These are phyloP conservation scores for Lactifluus echinatus DNA, from an alignment of 768 basidiomycete species.

Conservation along the genomic window DNA sequence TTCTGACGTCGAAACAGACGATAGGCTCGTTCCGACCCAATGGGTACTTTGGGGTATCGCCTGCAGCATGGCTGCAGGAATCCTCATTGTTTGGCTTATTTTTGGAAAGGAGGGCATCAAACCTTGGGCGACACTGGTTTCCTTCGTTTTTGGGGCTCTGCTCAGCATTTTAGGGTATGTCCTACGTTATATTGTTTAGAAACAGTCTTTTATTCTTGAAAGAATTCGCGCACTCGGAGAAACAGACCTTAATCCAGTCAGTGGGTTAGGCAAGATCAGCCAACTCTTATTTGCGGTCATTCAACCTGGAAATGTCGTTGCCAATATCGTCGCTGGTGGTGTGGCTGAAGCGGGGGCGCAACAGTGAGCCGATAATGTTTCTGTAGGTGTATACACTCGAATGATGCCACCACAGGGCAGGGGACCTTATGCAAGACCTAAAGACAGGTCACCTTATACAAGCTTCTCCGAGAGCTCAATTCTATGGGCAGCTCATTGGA, in stretches of 20 bases:
- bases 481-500: conserved; percentile 89
- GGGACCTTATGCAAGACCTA: conserved; percentile 97
- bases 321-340: conserved; percentile 94
- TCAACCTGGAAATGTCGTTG: conserved; percentile 92
- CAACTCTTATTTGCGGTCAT: conserved; percentile 92
- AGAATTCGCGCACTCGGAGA: conserved; percentile 93
- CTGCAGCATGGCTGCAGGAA: conserved; percentile 57
- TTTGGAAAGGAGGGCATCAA: conserved; percentile 90
- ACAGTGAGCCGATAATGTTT: conserved; percentile 45
- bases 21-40: conserved; percentile 67
- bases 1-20: conserved; percentile 66
- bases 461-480: conserved; percentile 90
- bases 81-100: conserved; percentile 74
- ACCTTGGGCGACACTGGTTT: conserved; percentile 89
- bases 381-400: background rate
- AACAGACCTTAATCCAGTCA: conserved; percentile 89
- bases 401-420: conserved; percentile 48
- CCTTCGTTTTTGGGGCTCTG: conserved; percentile 73
- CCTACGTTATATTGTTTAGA: background rate
- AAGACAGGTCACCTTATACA: conserved; percentile 92
- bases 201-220: conserved; percentile 2
- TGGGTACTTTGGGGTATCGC: conserved; percentile 73
- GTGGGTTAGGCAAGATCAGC: conserved; percentile 89
- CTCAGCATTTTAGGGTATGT: conserved; percentile 81
- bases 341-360: conserved; percentile 95